Base-by-base conservation (phyloP, 1,284 basidiomycete genomes). In the Marasmius tenuissimus region DNA sequence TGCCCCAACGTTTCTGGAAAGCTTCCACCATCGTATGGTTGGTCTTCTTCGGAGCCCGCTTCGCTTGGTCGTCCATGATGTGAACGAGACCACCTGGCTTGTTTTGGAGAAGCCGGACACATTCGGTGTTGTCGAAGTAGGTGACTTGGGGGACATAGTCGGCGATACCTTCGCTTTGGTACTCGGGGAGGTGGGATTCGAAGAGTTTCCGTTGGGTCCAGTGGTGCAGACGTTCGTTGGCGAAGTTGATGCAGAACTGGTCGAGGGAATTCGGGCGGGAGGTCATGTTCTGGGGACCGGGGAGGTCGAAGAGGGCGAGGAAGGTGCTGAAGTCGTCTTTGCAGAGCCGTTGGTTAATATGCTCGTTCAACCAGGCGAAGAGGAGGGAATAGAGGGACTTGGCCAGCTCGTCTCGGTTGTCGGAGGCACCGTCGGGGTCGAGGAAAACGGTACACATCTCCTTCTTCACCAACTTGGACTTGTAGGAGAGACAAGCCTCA, bases 1-100 rank as follows among this genome's bases (percentile, higher is more conserved):
- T 97, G 4, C 89, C 92, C 94, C 96, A 98, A 3, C 96, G 87
- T 77, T 98, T 98, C 59, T 85, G 81, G 72, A 98, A 95, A 0
- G 96, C 93, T 67, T 98, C 94, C 16, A 97, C 87, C 94, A 98
- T 97, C 4, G 92, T 94, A 61, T 90, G 84, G 70, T 98, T 94
- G 7, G 89, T 95, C 86, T 96, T 97, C 78, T 95, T 96, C 39
- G 92, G 89, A 65, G 86, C 84, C 47, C 92, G 84, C 16, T 91
- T 84, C 10, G 95, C 92, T 75, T 98, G 95, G 71, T 99, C 97
- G 72, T 98, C 96, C 89, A 98, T 94, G 75, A 98, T 98, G 72
- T 97, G 94, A 58, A 98, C 89, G 37, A 99, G 82, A 4, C 97
- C 97, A 14, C 94, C 94, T 2, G 94, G 96, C 66, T 85, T 83